Conservation (phyloP, 140 eudicot species). For the Erigeron philadelphicus region DNA sequence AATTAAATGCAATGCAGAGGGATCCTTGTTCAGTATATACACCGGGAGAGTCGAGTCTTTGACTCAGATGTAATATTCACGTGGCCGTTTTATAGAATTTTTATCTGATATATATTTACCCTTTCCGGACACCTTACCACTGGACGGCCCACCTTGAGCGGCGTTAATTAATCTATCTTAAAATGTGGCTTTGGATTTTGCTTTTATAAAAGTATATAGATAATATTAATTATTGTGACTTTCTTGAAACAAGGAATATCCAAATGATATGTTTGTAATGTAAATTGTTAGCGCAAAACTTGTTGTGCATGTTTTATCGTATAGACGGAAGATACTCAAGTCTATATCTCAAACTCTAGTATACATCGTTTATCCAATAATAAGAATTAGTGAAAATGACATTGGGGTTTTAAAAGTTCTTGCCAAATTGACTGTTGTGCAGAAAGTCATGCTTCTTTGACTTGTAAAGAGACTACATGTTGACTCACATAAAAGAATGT, state of each 20-base stretch:
- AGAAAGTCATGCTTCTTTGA: neutral
- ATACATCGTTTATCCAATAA: neutral
- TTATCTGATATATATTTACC: no score
- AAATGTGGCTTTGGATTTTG: no score
- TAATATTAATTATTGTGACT: no score
- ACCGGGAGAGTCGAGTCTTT: neutral
- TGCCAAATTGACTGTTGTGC: neutral
- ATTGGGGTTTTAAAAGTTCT: neutral
- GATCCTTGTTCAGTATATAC: no score
- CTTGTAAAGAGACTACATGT: slow-evolving; percentile 4
- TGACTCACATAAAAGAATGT: neutral
- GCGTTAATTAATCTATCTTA: no score
- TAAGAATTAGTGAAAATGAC: neutral
- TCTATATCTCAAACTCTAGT: neutral
- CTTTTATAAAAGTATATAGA: no score
- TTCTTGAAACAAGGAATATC: no score
- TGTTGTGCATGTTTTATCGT: neutral
- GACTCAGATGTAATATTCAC: neutral
- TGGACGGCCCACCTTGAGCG: no score
- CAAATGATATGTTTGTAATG: slow-evolving; percentile 1
- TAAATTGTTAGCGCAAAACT: neutral
- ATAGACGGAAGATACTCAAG: neutral
- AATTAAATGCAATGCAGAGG: no score
- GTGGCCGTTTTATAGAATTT: no score
- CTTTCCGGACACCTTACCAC: no score